These are phyloP conservation scores for Pistacia integerrima DNA, from an alignment of 345 rosid species.

Conservation along the genomic window DNA sequence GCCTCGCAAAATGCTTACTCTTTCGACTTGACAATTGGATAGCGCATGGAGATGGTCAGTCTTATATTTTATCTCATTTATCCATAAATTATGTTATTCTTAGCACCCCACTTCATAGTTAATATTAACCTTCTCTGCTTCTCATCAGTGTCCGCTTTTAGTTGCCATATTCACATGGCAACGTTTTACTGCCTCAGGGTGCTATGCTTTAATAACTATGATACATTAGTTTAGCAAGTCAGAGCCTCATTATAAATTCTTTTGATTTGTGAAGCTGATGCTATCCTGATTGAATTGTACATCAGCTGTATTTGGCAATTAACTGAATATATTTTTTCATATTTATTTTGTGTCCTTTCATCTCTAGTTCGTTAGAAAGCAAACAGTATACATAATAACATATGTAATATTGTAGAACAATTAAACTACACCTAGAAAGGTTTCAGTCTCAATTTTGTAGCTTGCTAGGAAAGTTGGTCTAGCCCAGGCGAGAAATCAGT, in stretches of 20 bases:
- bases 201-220: not conserved
- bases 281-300: not conserved
- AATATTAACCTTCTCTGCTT: not conserved
- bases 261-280: not conserved
- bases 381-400: not conserved
- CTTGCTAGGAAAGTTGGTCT: not conserved
- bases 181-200: not conserved
- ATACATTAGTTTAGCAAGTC: not conserved
- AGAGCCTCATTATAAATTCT: not conserved
- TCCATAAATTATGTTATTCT: not conserved
- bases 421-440: not conserved
- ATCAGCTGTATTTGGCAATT: not conserved
- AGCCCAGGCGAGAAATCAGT: not conserved
- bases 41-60: slow-evolving; percentile 68
- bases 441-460: not conserved
- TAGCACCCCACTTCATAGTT: not conserved
- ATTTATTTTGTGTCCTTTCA: not conserved
- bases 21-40: slow-evolving; percentile 65
- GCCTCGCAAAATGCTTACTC: slow-evolving; percentile 84
- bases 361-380: not conserved
- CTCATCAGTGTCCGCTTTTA: not conserved
- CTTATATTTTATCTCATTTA: slow-evolving; percentile 1
- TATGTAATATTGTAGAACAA: not conserved
- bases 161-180: not conserved
- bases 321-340: not conserved